A percentile compares a stretch with the other conserved stretches of the same genome.
These are phyloP conservation scores for Prunella vulgaris DNA, from an alignment of 257 asterid genomes.

Conservation along the genomic window DNA sequence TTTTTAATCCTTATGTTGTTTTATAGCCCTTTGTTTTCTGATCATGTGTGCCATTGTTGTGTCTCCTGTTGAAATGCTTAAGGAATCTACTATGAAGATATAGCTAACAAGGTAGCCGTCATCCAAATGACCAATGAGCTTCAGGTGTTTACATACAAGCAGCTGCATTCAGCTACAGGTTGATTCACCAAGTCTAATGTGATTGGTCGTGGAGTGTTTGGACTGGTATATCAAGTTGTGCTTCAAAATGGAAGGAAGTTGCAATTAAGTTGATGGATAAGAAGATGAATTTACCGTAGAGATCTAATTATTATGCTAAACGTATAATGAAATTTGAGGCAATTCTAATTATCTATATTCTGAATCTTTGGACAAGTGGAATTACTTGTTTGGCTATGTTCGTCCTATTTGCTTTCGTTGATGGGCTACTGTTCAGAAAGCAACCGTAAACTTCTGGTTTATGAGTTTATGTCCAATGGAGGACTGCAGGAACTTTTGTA, in stretches of 20 bases:
- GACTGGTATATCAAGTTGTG: slow-evolving; percentile 77
- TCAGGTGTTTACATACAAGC: slow-evolving; percentile 76
- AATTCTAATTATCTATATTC: background rate
- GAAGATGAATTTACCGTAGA: slow-evolving; percentile 86
- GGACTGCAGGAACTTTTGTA: slow-evolving; percentile 93
- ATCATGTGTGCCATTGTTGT: background rate
- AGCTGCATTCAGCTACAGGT: slow-evolving; percentile 84
- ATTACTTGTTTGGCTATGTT: slow-evolving; percentile 60
- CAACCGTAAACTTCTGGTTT: slow-evolving; percentile 71
- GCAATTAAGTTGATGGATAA: slow-evolving; percentile 92
- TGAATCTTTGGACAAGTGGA: slow-evolving; percentile 46
- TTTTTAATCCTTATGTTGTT: background rate
- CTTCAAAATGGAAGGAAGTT: slow-evolving; percentile 85
- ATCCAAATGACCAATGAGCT: slow-evolving; percentile 48
- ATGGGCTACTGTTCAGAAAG: slow-evolving; percentile 77
- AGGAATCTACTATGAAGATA: slow-evolving; percentile 45
- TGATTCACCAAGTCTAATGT: slow-evolving; percentile 80
- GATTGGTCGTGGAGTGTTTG: slow-evolving; percentile 89
- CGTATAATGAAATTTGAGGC: background rate
- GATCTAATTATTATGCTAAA: slow-evolving; percentile 34
- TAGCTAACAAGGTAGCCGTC: slow-evolving; percentile 30
- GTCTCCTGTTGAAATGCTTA: background rate
- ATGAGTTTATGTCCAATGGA: slow-evolving; percentile 94
- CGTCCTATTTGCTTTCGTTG: slow-evolving; percentile 67
- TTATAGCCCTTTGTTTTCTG: background rate